phyloP scores from a whole-genome alignment of 352 stramenopile species.

The Phytophthora litchii region DNA sequence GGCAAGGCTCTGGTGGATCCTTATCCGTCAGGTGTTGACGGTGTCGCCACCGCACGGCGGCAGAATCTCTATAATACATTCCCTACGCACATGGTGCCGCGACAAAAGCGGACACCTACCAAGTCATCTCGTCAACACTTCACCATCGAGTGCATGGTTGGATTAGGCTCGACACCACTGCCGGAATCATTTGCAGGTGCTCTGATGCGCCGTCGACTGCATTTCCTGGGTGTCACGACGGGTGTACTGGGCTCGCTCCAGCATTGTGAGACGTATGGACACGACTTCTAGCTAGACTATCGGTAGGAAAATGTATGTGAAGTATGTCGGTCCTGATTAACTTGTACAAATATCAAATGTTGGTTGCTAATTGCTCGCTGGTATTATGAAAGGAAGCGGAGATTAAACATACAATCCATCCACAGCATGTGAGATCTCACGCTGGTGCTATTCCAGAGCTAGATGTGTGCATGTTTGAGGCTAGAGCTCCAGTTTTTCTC shows the following conservation, averaged over 20 bases:
- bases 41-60: slow-evolving; percentile 12
- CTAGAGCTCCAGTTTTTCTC: slow-evolving; percentile 36
- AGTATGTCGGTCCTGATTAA: slow-evolving; percentile 4
- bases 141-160: slow-evolving; percentile 55
- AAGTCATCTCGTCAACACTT: slow-evolving; percentile 22
- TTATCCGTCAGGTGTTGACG: slow-evolving; percentile 34
- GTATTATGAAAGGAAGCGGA: slow-evolving; percentile 13
- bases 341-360: slow-evolving; percentile 16
- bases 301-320: slow-evolving; percentile 4
- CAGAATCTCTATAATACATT: slow-evolving; percentile 55
- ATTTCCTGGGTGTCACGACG: slow-evolving; percentile 46
- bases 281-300: slow-evolving; percentile 17
- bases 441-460: not conserved
- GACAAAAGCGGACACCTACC: slow-evolving; percentile 33
- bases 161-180: slow-evolving; percentile 47
- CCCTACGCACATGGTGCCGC: slow-evolving; percentile 60
- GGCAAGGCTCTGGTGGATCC: slow-evolving; percentile 31
- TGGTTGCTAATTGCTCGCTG: slow-evolving; percentile 7
- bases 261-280: slow-evolving; percentile 38
- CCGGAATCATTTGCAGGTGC: slow-evolving; percentile 34
- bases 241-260: slow-evolving; percentile 34
- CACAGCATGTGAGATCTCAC: not conserved
- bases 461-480: not conserved
- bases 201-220: slow-evolving; percentile 45
- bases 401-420: not conserved